Evolutionary conservation across 1,139 yeast species (phyloP), one percentile per base, ranked within the genome.

Genomic region (Scheffersomyces stambukii): DNA sequence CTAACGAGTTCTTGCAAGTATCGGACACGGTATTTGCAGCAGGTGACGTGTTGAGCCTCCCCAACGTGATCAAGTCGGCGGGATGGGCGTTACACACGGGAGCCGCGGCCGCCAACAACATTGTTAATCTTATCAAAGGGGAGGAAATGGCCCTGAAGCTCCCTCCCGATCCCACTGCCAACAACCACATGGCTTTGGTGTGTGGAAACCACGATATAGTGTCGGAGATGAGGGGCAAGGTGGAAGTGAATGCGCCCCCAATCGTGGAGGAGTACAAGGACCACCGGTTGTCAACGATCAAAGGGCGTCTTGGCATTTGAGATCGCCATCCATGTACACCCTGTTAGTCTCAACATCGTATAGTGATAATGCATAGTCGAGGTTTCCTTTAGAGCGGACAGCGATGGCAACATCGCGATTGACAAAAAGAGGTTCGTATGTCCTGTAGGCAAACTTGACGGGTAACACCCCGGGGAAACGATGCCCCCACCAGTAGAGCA

Each of bases 401-500:
- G 22, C 25, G 9, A 42, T 31, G 8, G 32, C 28, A 4, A 38
- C 21, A 11, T 32, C 31, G 5, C 36, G 42, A 25, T 36, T 30
- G 4, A 35, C 34, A 33, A 39, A 41, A 13, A 33, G 31, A 3
- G 84, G 83, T 16, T 59, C 57, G 18, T 60, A 46, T 40, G 76
- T 77, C 31, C 68, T 64, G 50, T 79, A 79, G 15, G 45, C 50
- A 36, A 78, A 64, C 8, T 37, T 32, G 18, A 40, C 41, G 2
- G 64, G 43, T 0, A 25, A 13, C 2, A 39, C 13, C 2, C 37
- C 37, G 1, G 57, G 52, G 28, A 39, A 28, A 8, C 33, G 21
- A 4, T 34, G 30, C 9, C 42, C 47, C 41, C 70, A 63, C 71
- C 75, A 79, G 33, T 72, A 70, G 24, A 83, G 48, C 11, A 75